phyloP scores from a whole-genome alignment of 768 basidiomycete genomes.

The Cystobasidium tubakii region DNA sequence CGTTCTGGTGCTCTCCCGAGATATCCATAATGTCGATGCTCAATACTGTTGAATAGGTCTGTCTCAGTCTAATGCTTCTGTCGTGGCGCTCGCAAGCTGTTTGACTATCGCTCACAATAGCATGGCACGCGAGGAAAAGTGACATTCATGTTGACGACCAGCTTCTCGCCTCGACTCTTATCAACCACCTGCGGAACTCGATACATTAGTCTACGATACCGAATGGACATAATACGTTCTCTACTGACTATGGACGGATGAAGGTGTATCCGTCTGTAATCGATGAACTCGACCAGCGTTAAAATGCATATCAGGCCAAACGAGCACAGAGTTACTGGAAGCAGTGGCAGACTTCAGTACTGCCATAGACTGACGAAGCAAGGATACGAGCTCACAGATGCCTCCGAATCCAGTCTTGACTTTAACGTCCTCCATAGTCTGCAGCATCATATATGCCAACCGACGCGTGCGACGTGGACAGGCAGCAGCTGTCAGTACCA shows the following conservation, averaged over 20 bases:
- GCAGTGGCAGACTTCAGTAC: background rate
- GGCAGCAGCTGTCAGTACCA: background rate
- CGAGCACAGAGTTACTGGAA: constrained; percentile 79
- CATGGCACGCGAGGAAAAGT: constrained; percentile 96
- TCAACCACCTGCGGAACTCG: constrained; percentile 60
- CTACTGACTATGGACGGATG: constrained; percentile 60
- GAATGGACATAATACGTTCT: background rate
- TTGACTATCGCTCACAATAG: constrained; percentile 65
- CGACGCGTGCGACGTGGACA: constrained; percentile 7
- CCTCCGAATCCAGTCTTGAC: constrained; percentile 72
- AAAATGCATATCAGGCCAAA: constrained; percentile 87
- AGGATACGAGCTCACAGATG: constrained; percentile 62
- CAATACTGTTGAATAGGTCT: constrained; percentile 59
- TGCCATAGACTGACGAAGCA: background rate
- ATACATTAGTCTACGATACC: background rate
- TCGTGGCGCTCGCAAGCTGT: background rate
- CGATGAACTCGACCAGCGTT: constrained; percentile 87
- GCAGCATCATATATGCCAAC: constrained; percentile 3
- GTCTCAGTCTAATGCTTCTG: too few species aligned
- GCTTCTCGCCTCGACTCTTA: constrained; percentile 85
- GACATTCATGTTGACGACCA: constrained; percentile 83
- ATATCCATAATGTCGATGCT: constrained; percentile 98
- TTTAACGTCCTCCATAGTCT: constrained; percentile 99
- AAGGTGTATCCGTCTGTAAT: constrained; percentile 68
- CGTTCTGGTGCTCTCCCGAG: constrained; percentile 86